A percentile compares a stretch with the other conserved stretches of the same genome.
Conservation (phyloP, 306 rosid species). For the Malus asiatica region DNA sequence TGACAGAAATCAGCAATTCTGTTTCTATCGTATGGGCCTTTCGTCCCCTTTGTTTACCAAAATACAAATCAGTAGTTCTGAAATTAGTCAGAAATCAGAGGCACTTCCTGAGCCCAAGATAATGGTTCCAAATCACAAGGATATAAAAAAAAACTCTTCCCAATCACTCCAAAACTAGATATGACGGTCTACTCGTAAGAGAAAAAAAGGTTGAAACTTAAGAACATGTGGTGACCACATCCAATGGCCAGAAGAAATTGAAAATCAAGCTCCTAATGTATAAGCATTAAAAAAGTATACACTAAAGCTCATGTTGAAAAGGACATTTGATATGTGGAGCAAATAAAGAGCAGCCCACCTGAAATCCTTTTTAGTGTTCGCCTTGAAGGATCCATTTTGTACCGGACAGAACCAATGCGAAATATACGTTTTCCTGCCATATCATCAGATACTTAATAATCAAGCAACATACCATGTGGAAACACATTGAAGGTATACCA, state of each 20-base stretch:
- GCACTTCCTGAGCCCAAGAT: neutral
- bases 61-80: too few species aligned
- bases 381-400: slow-evolving; percentile 82
- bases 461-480: neutral
- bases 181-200: neutral
- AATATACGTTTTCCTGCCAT: slow-evolving; percentile 71
- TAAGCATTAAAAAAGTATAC: neutral
- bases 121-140: neutral
- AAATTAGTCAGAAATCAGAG: neutral
- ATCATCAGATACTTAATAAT: slow-evolving; percentile 26
- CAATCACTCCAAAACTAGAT: neutral
- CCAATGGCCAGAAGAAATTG: neutral
- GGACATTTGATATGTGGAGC: neutral
- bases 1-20: neutral
- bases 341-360: slow-evolving; percentile 36
- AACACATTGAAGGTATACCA: slow-evolving; percentile 6
- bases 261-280: neutral
- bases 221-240: neutral
- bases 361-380: slow-evolving; percentile 77
- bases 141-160: neutral
- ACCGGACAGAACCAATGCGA: slow-evolving; percentile 63
- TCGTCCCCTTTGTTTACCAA: neutral
- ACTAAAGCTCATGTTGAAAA: neutral
- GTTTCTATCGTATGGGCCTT: neutral
- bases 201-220: neutral